Conservation (phyloP, 1,284 basidiomycete genomes). For the Marasmius oreades region DNA sequence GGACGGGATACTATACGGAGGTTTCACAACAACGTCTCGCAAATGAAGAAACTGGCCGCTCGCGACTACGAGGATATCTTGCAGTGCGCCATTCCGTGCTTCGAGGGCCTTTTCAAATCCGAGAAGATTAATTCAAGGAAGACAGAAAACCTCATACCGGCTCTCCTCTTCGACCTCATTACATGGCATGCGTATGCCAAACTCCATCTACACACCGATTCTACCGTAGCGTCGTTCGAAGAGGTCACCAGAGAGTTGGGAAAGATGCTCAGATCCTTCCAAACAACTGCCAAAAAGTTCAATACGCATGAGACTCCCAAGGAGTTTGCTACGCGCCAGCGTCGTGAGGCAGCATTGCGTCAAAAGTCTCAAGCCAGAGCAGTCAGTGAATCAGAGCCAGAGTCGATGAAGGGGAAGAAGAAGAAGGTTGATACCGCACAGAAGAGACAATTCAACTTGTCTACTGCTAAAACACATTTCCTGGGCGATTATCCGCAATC, state of each 20-base stretch:
- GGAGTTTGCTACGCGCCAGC: not conserved
- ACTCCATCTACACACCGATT: too few species aligned
- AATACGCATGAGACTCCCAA: constrained; percentile 15
- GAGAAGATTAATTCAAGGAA: constrained; percentile 7
- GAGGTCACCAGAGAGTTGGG: too few species aligned
- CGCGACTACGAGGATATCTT: constrained; percentile 31
- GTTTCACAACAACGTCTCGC: too few species aligned
- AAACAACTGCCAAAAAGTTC: constrained; percentile 24
- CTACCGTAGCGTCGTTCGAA: too few species aligned
- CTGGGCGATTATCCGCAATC: too few species aligned
- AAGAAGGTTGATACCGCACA: too few species aligned
- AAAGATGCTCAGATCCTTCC: too few species aligned
- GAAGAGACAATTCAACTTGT: too few species aligned
- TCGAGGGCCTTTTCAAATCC: constrained; percentile 22
- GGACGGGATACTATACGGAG: constrained; percentile 26
- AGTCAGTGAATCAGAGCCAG: too few species aligned
- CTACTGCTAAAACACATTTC: too few species aligned
- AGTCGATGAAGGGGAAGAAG: too few species aligned
- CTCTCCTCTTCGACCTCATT: constrained; percentile 8
- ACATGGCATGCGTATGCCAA: constrained; percentile 20
- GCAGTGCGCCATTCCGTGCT: constrained; percentile 24
- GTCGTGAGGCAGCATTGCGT: not conserved
- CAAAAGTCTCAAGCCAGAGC: not conserved
- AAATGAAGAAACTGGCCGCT: constrained; percentile 29
- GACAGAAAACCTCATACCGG: constrained; percentile 13